Base-by-base conservation (phyloP, 208 protist species). In the Spongospora subterranea region DNA sequence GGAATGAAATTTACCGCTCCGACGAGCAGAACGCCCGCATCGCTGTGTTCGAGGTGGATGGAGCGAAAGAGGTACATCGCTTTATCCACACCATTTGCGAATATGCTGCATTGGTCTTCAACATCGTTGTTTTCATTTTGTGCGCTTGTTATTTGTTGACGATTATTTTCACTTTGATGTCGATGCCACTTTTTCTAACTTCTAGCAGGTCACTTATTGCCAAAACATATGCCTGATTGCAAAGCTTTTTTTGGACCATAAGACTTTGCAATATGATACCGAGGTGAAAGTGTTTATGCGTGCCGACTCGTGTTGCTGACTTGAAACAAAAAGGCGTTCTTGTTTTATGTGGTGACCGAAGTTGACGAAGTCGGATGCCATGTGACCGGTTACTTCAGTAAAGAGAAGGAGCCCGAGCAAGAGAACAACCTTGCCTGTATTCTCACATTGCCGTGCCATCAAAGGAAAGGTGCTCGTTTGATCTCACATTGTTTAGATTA, bases 211-310 rank as follows among this genome's bases (percentile, higher is more conserved):
- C 50, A 54, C 92, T 38, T 93, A 91, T 32, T 94, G 93, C 90
- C 94, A 99, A 94, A 98, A 99, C 93, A 93, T 99, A 13, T 99
- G 98, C 88, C 95, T 99, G 1, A 93, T 99, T 0, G 97, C 98
- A 0, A 99, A 99, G 91, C 94, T 99, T 0, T 99, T 99, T 94
- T 94, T 99, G 0, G 98, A 99, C 94, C 98, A 99, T 95, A 99
- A 99, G 95, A 99, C 98, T 0, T 95, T 82, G 6, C 71, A 82
- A 82, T 82, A 98, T 93, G 98, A 99, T 93, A 98, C 99, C 53
- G 98, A 99, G 24, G 50, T 60, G 6, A 60, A 24, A 29, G 6
- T 60, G 24, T 60, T 60, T 6, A 29, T 6, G 24, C 6, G 13
- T 60, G 13, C 13, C 50, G 50, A 6, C 6, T 6, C 13, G 6